phyloP scores from a whole-genome alignment of 495 filamentous ascomycete genomes.

The Penicillium goetzii region DNA sequence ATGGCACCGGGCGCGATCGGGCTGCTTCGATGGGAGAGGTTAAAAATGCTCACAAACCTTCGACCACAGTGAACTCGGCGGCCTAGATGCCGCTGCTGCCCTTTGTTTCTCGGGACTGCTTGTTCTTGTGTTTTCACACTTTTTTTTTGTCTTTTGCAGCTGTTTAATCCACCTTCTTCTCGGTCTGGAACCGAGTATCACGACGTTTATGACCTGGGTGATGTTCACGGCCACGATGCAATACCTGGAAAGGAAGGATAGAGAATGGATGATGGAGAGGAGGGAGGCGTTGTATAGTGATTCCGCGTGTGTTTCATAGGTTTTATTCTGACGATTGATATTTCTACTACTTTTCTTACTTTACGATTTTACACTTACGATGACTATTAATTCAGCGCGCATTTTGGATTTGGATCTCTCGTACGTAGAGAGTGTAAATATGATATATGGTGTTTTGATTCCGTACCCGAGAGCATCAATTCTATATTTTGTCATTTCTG shows the following conservation, averaged over 20 bases:
- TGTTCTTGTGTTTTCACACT: neutral
- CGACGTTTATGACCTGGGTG: constrained; percentile 26
- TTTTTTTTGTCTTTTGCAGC: neutral
- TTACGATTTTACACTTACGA: neutral
- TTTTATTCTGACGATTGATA: neutral
- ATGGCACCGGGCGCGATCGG: constrained; percentile 25
- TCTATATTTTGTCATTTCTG: neutral
- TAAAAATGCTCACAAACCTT: neutral
- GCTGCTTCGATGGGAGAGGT: constrained; percentile 24
- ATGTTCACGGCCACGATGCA: constrained; percentile 6
- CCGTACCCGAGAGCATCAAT: neutral
- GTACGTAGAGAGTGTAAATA: neutral
- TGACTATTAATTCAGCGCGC: neutral
- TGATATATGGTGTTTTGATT: neutral
- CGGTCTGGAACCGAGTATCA: constrained; percentile 31
- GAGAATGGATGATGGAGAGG: neutral
- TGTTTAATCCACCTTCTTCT: constrained; percentile 11
- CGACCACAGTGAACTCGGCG: neutral
- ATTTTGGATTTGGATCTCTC: neutral
- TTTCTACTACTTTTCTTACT: neutral
- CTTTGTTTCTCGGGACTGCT: neutral
- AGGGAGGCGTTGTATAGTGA: constrained; percentile 1
- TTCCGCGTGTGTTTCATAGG: neutral
- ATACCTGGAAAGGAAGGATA: neutral
- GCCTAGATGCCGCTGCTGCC: constrained; percentile 6